A percentile compares a stretch with the other conserved stretches of the same genome.
Conservation (phyloP, 768 basidiomycete species). For the Hypsizygus marmoreus region DNA sequence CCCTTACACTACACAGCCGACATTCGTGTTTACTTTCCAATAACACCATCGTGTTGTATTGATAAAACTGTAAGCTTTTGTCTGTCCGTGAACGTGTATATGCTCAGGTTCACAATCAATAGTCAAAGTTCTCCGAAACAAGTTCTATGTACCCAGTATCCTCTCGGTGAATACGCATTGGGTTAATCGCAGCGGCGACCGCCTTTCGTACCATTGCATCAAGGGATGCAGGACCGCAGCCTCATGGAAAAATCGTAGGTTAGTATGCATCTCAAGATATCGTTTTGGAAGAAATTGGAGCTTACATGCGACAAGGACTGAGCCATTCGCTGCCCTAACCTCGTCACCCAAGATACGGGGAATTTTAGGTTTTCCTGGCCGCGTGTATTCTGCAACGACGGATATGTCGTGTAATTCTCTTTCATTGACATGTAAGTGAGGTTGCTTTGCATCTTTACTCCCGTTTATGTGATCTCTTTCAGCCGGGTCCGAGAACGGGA, state of each 20-base stretch:
- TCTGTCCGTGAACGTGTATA: too few species aligned
- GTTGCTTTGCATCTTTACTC: conserved; percentile 17
- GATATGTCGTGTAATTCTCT: conserved; percentile 61
- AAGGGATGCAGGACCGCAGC: conserved; percentile 73
- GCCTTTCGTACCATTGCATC: conserved; percentile 70
- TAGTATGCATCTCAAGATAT: too few species aligned
- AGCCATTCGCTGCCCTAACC: conserved; percentile 53
- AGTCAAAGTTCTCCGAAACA: conserved; percentile 70
- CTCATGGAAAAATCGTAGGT: too few species aligned
- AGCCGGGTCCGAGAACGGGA: not conserved
- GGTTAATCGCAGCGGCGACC: conserved; percentile 61
- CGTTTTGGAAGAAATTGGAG: too few species aligned
- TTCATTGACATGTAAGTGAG: conserved; percentile 60
- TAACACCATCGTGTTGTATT: too few species aligned
- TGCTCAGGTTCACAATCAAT: conserved; percentile 29
- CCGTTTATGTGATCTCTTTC: not conserved
- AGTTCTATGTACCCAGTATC: conserved; percentile 63
- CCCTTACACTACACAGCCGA: too few species aligned
- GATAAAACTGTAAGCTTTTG: too few species aligned
- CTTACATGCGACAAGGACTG: conserved; percentile 72
- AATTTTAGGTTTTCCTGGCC: conserved; percentile 68
- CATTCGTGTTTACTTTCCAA: too few species aligned
- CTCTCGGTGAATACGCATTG: conserved; percentile 50
- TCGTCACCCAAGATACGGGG: conserved; percentile 66
- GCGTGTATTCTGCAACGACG: conserved; percentile 60